These are phyloP conservation scores for Ascochyta lentis DNA, from an alignment of 2,329 filamentous ascomycete genomes.

Conservation along the genomic window DNA sequence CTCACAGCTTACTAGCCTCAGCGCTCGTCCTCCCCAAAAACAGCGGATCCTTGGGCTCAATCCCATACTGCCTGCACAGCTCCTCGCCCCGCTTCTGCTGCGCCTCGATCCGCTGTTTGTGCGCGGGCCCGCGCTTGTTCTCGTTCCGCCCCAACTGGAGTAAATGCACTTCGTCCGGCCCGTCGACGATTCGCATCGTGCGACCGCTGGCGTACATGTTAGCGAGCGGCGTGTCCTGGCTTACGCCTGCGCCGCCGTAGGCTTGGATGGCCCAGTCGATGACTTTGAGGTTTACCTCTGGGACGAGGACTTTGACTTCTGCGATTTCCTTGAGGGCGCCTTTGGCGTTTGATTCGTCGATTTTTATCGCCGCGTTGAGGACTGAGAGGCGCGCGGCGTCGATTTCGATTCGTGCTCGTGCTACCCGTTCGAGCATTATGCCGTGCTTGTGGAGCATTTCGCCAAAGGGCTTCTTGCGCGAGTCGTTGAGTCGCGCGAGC, in stretches of 20 bases:
- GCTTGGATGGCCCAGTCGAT: constrained; percentile 95
- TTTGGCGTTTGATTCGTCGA: constrained; percentile 89
- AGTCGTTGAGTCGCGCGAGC: constrained; percentile 92
- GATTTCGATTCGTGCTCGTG: constrained; percentile 90
- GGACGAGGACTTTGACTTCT: constrained; percentile 91
- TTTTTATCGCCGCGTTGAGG: constrained; percentile 92
- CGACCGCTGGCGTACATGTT: constrained; percentile 78
- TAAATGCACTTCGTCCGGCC: constrained; percentile 89
- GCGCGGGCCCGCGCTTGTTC: constrained; percentile 71
- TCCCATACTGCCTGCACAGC: constrained; percentile 67
- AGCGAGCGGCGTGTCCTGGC: constrained; percentile 89
- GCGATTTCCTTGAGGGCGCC: constrained; percentile 91
- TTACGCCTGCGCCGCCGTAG: constrained; percentile 88
- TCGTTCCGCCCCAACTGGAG: constrained; percentile 81
- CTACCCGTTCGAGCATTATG: constrained; percentile 94
- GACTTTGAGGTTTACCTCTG: constrained; percentile 79
- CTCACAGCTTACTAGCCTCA: constrained; percentile 52
- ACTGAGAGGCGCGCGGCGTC: constrained; percentile 89
- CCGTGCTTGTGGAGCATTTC: constrained; percentile 87
- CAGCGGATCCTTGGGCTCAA: constrained; percentile 52
- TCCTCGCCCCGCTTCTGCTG: constrained; percentile 71
- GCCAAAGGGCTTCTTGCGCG: constrained; percentile 87
- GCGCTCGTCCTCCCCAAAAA: constrained; percentile 51
- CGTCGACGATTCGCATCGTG: constrained; percentile 86
- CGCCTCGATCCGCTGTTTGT: constrained; percentile 66